Base-by-base conservation (phyloP, 495 filamentous ascomycete species). In the Trichocladium uniseriatum region DNA sequence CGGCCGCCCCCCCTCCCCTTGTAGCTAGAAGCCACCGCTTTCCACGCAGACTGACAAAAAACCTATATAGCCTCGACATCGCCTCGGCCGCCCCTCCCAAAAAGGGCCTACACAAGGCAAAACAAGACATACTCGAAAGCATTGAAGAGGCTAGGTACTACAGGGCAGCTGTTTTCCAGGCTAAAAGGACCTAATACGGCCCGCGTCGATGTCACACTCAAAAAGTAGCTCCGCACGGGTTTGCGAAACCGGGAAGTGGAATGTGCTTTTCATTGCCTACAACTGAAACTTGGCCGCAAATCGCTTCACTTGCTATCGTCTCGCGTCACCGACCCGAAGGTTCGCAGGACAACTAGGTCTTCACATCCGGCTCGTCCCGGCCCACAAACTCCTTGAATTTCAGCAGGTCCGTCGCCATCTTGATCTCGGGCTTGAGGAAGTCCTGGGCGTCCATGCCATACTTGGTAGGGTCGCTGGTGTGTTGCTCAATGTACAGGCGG, bases 401-500 rank as follows among this genome's bases (percentile, higher is more conserved):
- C 62, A 98, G 72, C 43, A 98, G 74, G 29, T 81, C 79, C 14
- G 89, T 80, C 2, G 91, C 87, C 57, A 95, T 74, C 54, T 82
- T 74, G 53, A 98, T 83, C 57, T 92, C 89, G 42, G 87, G 83
- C 75, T 84, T 81, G 50, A 98, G 76, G 74, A 94, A 98, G n/a
- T 89, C 89, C 67, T 97, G 90, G 7, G 90, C 87, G 66, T 85
- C 84, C 58, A 84, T 56, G 38, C 66, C 75, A 57, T 88, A 94
- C 47, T 80, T 88, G 45, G 74, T 81, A 41, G 74, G 70, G 59
- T 98, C 90, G 47, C 69, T 69, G 60, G 72, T 73, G 69, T 97
- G 87, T 73, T 86, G 89, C 79, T 97, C 92, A 51, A 98, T 81
- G 63, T 98, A 98, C 61, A 98, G 71, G 45, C 92, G 84, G 64